Conservation (phyloP, 2,329 filamentous ascomycete species). For the Triangularia verruculosa region DNA sequence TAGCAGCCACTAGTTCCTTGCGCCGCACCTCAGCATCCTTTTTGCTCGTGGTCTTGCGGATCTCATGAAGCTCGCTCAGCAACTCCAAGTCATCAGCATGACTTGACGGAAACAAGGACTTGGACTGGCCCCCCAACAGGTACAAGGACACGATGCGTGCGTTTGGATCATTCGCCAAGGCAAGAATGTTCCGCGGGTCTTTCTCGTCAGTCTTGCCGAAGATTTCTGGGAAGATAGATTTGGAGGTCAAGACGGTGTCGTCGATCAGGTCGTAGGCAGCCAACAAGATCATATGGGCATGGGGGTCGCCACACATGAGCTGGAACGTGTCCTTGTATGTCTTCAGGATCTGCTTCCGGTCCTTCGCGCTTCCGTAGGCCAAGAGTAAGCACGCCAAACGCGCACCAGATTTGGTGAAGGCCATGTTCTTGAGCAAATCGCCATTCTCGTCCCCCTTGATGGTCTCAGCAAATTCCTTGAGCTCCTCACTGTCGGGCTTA, state of each 20-base stretch:
- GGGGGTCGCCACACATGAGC: constrained; percentile 74
- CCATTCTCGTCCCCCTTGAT: constrained; percentile 89
- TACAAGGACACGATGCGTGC: constrained; percentile 71
- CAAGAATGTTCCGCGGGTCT: constrained; percentile 61
- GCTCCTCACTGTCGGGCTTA: constrained; percentile 73
- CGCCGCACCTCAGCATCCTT: constrained; percentile 78
- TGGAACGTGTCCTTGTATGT: constrained; percentile 88
- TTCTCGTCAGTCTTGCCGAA: constrained; percentile 67
- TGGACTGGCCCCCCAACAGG: constrained; percentile 68
- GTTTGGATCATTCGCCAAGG: constrained; percentile 62
- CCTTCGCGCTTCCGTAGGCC: constrained; percentile 84
- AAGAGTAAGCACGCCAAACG: constrained; percentile 77
- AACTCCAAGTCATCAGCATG: constrained; percentile 66
- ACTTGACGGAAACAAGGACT: constrained; percentile 57
- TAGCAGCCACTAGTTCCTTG: constrained; percentile 68
- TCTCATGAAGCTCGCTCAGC: constrained; percentile 72
- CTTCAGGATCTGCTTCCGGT: constrained; percentile 81
- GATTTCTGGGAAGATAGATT: constrained; percentile 83
- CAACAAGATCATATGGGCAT: constrained; percentile 79
- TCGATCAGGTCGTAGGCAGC: constrained; percentile 89
- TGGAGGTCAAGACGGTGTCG: constrained; percentile 84
- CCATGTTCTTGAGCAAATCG: constrained; percentile 90
- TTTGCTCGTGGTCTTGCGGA: constrained; percentile 83
- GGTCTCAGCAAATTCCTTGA: constrained; percentile 82
- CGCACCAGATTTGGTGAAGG: constrained; percentile 87